Conservation (phyloP, 257 asterid genomes). For the Gynochthodes officinalis region DNA sequence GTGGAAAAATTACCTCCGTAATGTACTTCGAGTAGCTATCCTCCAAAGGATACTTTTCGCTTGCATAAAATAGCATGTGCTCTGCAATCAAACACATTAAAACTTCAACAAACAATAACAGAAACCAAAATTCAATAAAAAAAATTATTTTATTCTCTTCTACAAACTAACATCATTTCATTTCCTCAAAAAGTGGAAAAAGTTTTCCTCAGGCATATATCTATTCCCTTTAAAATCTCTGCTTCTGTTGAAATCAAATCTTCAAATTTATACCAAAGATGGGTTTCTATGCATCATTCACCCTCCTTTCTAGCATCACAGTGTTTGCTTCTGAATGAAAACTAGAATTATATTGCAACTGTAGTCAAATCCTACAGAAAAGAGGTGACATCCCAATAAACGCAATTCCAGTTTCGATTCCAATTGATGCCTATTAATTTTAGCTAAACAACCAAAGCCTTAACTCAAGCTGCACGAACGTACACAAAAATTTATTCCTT, state of each 20-base stretch:
- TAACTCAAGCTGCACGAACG: neutral
- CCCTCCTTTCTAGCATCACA: neutral
- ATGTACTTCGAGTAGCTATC: conserved; percentile 93
- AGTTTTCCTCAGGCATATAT: neutral
- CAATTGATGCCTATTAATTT: neutral
- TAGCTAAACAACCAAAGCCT: neutral
- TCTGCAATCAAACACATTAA: conserved; percentile 44
- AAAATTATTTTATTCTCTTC: neutral
- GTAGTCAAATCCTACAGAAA: neutral
- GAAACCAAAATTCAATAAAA: neutral
- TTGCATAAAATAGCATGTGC: conserved; percentile 96
- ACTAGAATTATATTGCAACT: neutral
- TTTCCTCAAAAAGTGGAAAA: neutral
- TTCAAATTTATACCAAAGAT: neutral
- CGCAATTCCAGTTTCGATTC: neutral
- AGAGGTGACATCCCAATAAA: neutral
- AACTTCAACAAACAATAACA: neutral
- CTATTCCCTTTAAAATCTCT: neutral
- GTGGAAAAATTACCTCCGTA: conserved; percentile 55
- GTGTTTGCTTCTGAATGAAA: neutral
- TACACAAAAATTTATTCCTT: neutral
- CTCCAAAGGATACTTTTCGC: conserved; percentile 92
- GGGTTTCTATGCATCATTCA: neutral
- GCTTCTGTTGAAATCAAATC: neutral
- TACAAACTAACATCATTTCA: neutral